These are phyloP conservation scores for Penicillium psychrosexuale DNA, from an alignment of 2,329 filamentous ascomycete genomes.

Conservation along the genomic window DNA sequence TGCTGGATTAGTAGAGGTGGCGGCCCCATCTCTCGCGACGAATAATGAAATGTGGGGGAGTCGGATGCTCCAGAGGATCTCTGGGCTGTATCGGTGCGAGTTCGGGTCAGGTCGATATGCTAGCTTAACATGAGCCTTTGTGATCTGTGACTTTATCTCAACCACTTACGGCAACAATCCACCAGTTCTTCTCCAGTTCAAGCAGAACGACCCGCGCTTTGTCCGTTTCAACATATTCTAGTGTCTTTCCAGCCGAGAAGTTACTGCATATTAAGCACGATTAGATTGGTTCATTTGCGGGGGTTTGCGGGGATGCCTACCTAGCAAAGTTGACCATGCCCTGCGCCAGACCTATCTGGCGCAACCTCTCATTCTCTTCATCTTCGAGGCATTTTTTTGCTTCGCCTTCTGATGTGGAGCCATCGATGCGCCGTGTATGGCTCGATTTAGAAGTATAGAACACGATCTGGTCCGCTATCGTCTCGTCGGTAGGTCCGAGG, in stretches of 20 bases:
- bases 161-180: conserved; percentile 78
- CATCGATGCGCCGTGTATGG: conserved; percentile 25
- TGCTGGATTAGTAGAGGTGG: conserved; percentile 74
- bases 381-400: conserved; percentile 48
- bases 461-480: conserved; percentile 77
- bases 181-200: conserved; percentile 89
- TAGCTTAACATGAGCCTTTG: conserved; percentile 35
- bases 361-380: conserved; percentile 78
- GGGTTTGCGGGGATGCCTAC: conserved; percentile 40
- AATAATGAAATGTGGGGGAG: conserved; percentile 67
- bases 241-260: conserved; percentile 72
- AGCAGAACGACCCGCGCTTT: conserved; percentile 79
- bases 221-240: conserved; percentile 88
- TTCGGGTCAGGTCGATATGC: conserved; percentile 77
- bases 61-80: conserved; percentile 37
- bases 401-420: conserved; percentile 18
- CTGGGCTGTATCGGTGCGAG: conserved; percentile 55
- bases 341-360: conserved; percentile 93
- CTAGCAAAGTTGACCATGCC: conserved; percentile 90
- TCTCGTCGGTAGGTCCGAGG: conserved; percentile 69
- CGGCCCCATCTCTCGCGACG: conserved; percentile 83
- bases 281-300: conserved; percentile 14
- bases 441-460: conserved; percentile 71
- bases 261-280: conserved; percentile 50
- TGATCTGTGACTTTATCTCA: background rate